Evolutionary conservation across 768 basidiomycete species (phyloP), one percentile per base, ranked within the genome.

Genomic region (Suillus decipiens): DNA sequence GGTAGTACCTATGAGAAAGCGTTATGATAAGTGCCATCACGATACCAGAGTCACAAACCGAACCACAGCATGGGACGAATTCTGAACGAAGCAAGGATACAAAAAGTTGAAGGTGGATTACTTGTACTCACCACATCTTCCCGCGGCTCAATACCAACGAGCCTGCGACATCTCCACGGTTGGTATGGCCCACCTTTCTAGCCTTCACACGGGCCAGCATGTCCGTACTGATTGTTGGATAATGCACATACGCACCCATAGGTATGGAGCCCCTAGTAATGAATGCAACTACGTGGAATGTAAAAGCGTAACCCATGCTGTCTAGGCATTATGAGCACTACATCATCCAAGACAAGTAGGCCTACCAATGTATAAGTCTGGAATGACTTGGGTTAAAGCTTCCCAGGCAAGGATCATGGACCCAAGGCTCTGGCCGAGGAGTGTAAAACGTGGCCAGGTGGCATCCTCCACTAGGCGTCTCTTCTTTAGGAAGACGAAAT

Each of bases 271-370:
- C 82, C 53, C 67, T 67, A 22, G 74, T 74, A 2, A 96, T 70
- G 59, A 86, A 75, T 0, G 84, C 76, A 9, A 95, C 88, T 36
- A 91, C 78, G 19, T 89, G 93, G 74, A 93, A 95, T 2, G 94
- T 93, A 72, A 98, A 98, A 0, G 95, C 95, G 69, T 95, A 97
- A 34, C 97, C 97, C 96, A 99, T 99, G 0, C 95, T 94, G 73
- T 99, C 96, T 97, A 68, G 2, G 50, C 53, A 45, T 47, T 24
- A 22, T 31, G 28, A 58, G 47, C 31, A n/a, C 61, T 31, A 59
- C 47, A 61, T 0, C n/a, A 17, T 48, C 34, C 39, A 41, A 12
- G 39, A 42, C 11, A 50, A 19, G 33, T 5, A 33, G 28, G 54
- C 85, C 41, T 51, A 95, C 95, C 95, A 42, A 99, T 90, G 77